Base-by-base conservation (phyloP, 805 yeast genomes). In the Jamesozyma rosinii region DNA sequence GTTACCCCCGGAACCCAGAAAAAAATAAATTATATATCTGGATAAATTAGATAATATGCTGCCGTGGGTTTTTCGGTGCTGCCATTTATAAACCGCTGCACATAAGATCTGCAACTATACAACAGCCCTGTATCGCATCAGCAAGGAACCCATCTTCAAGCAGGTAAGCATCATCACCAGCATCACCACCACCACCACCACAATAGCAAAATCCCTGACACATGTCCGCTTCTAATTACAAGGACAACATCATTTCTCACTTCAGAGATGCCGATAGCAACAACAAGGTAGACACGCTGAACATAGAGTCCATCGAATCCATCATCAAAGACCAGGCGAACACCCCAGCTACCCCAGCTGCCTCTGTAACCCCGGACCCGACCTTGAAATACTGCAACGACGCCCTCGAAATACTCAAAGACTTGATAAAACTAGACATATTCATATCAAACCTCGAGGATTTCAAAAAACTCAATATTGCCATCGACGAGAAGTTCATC, bases 351-450 rank as follows among this genome's bases (percentile, higher is more conserved):
- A 17, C 18, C 9, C 15, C 19, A 15, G 11, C 18, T n/a, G 14
- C 18, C 26, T 11, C 37, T 6, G 11, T 11, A 8, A 24, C 10
- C 11, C 6, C 11, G 11, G 11, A 34, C 2, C n/a, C 37, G 21
- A 52, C 54, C 35, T 49, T 61, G 3, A 39, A 43, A 10, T 47
- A 57, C 17, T 61, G 67, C 36, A 50, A 58, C 17, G 44, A 45
- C 9, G 53, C 58, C 2, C 44, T 64, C 14, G 51, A 54, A 27
- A 44, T 57, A 2, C 55, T 57, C 38, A 57, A 57, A 17, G 60
- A 55, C 20, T 47, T 60, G 6, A 44, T 60, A 15, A 54, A 57
- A 22, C 33, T 58, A 22, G 57, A 58, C 39, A 52, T 55, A 37
- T 50, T 59, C 32, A 41, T 53, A 19, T 24, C 30, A 13, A 39